Percentiles rank a stretch among this genome's conserved stretches.
phyloP scores from a whole-genome alignment of 352 stramenopile species.

The Globisporangium nunn region DNA sequence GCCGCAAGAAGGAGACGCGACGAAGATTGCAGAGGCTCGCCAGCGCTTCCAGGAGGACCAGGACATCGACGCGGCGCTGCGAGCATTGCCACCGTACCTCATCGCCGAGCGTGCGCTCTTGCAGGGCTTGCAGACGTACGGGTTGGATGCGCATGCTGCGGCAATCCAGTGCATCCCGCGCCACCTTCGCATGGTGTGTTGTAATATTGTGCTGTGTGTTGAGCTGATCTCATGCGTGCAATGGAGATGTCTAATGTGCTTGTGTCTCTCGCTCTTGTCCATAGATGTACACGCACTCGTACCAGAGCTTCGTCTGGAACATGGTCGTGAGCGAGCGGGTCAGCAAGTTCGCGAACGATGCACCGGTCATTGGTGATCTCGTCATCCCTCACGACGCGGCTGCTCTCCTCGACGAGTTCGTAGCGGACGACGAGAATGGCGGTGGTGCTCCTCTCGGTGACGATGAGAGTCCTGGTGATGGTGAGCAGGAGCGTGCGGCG shows the following conservation, averaged over 20 bases:
- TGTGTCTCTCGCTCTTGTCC: not conserved
- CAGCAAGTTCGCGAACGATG: conserved; percentile 49
- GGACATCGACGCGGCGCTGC: conserved; percentile 47
- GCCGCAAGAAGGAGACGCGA: conserved; percentile 68
- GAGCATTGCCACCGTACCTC: conserved; percentile 68
- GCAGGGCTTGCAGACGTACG: conserved; percentile 51
- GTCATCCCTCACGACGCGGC: conserved; percentile 45
- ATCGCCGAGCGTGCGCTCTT: conserved; percentile 73
- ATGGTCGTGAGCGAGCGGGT: conserved; percentile 86
- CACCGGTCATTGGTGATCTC: conserved; percentile 88
- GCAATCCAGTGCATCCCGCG: conserved; percentile 77
- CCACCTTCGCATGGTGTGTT: conserved; percentile 71
- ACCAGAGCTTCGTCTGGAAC: conserved; percentile 97
- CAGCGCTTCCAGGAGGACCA: conserved; percentile 56
- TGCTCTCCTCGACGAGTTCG: conserved; percentile 17
- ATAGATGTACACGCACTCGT: conserved; percentile 86
- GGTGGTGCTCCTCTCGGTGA: conserved; percentile 7
- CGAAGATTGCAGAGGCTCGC: conserved; percentile 63
- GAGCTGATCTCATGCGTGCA: not conserved
- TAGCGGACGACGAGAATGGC: conserved; percentile 17
- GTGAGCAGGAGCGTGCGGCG: conserved; percentile 11
- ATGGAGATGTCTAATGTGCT: not conserved
- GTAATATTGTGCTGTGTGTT: not conserved
- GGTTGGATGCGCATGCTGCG: conserved; percentile 42
- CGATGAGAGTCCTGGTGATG: conserved; percentile 16